Conservation (phyloP, 1,284 basidiomycete species). For the Tilletia indica region DNA sequence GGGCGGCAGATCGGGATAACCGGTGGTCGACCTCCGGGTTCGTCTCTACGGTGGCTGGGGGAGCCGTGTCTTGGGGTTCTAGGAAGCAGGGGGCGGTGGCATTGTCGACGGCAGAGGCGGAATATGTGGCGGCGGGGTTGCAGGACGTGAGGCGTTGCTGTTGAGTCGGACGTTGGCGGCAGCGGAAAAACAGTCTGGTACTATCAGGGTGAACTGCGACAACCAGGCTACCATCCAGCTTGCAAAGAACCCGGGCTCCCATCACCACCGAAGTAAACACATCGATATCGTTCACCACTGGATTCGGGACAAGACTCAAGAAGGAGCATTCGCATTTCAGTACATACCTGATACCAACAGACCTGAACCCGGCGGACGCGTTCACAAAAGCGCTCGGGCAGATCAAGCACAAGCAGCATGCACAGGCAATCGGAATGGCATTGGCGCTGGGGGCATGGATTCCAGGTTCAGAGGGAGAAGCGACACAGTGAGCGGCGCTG, state of each 20-base stretch:
- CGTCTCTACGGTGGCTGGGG: slow-evolving; percentile 18
- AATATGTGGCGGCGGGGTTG: slow-evolving; percentile 20
- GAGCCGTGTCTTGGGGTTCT: slow-evolving; percentile 19
- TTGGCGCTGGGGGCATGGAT: background rate
- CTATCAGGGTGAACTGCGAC: slow-evolving; percentile 9
- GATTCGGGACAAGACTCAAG: slow-evolving; percentile 13
- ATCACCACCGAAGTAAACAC: slow-evolving; percentile 15
- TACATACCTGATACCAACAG: background rate
- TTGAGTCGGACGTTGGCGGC: slow-evolving; percentile 5
- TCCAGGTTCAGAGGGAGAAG: background rate
- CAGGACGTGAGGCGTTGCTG: slow-evolving; percentile 18
- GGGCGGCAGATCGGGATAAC: slow-evolving; percentile 20
- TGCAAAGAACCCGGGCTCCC: background rate
- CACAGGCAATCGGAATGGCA: background rate
- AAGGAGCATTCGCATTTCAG: background rate
- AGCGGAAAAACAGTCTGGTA: background rate
- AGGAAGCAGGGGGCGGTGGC: slow-evolving; percentile 22
- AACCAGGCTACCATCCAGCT: slow-evolving; percentile 2
- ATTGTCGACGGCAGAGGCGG: slow-evolving; percentile 24
- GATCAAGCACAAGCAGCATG: background rate
- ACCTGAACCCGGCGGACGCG: background rate
- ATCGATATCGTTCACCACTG: slow-evolving; percentile 13
- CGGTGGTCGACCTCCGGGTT: slow-evolving; percentile 23
- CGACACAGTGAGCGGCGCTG: background rate
- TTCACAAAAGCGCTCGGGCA: slow-evolving; percentile 14